Evolutionary conservation across 371 early-diverging fungal species (phyloP), one percentile per base, ranked within the genome.

Genomic region (Lichtheimia hyalospora): DNA sequence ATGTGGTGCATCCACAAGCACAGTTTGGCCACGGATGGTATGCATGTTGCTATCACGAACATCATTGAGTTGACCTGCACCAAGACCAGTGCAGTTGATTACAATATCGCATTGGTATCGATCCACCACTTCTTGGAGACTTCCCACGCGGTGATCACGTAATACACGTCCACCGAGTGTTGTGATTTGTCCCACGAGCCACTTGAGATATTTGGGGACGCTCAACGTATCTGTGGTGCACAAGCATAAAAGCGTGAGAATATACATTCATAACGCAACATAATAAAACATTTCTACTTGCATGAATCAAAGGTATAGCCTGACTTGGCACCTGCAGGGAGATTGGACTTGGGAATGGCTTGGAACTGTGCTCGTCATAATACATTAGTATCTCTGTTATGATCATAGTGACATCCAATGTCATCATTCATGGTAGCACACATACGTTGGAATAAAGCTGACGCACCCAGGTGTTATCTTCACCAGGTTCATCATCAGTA

Each of bases 51-150:
- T 39, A 63, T 94, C 94, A 28, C 82, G 69, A 0, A 92, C 89
- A 27, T 91, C 93, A 0, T 81, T 84, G 3, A 94, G 67, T 25
- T 67, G 66, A 41, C 73, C 54, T 5, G 91, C 81, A 8, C 85
- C 85, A 43, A 83, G 63, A 2, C 90, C 94, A 25, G 90, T 81
- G 62, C 93, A 92, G 60, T 93, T 93, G 59, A 94, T 73, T n/a
- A 92, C 72, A 41, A 83, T 62, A 42, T 79, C 81, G 12, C 77
- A 77, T 6, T 53, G 48, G 46, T 70, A 70, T 15, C 56, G 43
- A n/a, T 72, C 66, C 20, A 77, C 73, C 10, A 64, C 69, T 49
- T 91, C 84, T 14, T 79, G 69, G 16, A 92, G 65, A 62, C 86
- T 81, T 1, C 66, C 64, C 34, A 90, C 68, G 4, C 66, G 58